A percentile compares a stretch with the other conserved stretches of the same genome.
Conservation (phyloP, 2,329 filamentous ascomycete species). For the Emergomyces pasteurianus region DNA sequence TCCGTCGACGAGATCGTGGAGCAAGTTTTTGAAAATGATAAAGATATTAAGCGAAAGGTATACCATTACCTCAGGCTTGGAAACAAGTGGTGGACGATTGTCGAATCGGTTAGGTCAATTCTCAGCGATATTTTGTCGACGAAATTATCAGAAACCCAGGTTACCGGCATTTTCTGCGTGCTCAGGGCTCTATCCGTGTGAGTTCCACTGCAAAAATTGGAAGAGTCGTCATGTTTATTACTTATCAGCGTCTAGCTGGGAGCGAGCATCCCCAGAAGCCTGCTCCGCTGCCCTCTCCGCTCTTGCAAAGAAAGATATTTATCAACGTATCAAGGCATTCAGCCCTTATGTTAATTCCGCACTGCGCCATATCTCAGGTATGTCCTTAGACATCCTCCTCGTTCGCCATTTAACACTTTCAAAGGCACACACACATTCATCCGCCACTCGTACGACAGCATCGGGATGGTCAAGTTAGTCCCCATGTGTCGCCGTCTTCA, state of each 20-base stretch:
- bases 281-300: neutral
- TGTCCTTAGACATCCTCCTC: neutral
- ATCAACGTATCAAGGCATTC: neutral
- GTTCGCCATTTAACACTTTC: neutral
- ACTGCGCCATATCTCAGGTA: neutral
- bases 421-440: neutral
- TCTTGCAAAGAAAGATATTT: neutral
- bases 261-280: neutral
- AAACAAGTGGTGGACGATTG: neutral
- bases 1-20: neutral
- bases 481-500: neutral
- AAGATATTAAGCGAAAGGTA: neutral
- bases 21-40: neutral
- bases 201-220: neutral
- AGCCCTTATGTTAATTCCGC: neutral
- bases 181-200: neutral
- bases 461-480: neutral
- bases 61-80: conserved; percentile 1
- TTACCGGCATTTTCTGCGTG: conserved; percentile 1
- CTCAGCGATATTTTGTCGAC: neutral
- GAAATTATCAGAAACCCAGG: neutral
- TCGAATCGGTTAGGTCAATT: neutral
- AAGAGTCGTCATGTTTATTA: neutral
- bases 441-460: neutral
- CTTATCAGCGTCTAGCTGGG: neutral